Conservation (phyloP, 345 rosid genomes). For the Brassica carinata region DNA sequence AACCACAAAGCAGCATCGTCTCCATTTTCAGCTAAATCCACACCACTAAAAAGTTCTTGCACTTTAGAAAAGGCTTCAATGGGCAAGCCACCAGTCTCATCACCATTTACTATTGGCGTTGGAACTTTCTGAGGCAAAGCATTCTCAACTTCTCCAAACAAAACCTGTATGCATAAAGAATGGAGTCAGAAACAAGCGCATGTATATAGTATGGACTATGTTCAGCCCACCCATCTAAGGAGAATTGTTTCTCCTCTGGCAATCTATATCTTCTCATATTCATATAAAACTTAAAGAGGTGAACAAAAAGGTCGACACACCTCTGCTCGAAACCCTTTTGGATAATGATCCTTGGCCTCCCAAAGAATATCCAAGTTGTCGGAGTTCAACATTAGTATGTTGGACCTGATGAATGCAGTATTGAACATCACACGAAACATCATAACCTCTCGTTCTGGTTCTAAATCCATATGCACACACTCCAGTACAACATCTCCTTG, state of each 20-base stretch:
- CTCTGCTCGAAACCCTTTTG: conserved; percentile 96
- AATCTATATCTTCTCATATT: conserved; percentile 15
- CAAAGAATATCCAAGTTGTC: conserved; percentile 98
- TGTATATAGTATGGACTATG: neutral
- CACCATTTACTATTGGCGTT: conserved; percentile 72
- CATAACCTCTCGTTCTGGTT: conserved; percentile 94
- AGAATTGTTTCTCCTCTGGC: conserved; percentile 4
- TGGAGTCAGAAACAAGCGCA: conserved; percentile 24
- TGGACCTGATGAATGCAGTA: conserved; percentile 96
- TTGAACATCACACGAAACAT: conserved; percentile 98
- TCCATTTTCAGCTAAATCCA: conserved; percentile 79
- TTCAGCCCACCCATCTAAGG: conserved; percentile 4
- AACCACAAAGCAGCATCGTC: conserved; percentile 97
- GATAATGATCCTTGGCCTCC: conserved; percentile 91
- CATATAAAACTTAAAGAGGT: neutral
- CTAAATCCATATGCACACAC: conserved; percentile 90
- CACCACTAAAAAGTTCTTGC: conserved; percentile 91
- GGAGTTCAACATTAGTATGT: conserved; percentile 89
- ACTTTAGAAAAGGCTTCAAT: conserved; percentile 97
- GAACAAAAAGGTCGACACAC: conserved; percentile 41
- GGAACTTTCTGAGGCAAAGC: conserved; percentile 67
- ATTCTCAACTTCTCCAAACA: conserved; percentile 90
- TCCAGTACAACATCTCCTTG: conserved; percentile 98
- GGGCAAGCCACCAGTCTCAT: conserved; percentile 96
- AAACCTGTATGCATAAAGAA: conserved; percentile 58